These are phyloP conservation scores for Leccinellum rugosiceps DNA, from an alignment of 768 basidiomycete species.

Conservation along the genomic window DNA sequence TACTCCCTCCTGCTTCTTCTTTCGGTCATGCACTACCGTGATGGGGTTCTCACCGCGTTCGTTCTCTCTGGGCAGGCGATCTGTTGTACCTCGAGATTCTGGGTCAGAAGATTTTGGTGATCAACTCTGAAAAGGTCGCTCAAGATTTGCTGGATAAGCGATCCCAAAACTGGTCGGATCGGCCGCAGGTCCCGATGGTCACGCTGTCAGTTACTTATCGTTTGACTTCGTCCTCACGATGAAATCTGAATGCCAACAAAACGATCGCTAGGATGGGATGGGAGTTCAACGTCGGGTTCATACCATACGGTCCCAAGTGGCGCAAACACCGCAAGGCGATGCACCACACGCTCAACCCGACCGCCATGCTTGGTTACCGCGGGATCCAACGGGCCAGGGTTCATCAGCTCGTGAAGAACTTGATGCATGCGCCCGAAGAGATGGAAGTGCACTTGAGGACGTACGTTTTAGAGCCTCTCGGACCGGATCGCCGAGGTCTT, in stretches of 20 bases:
- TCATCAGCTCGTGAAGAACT: constrained; percentile 28
- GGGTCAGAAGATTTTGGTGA: constrained; percentile 18
- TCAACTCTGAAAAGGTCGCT: constrained; percentile 24
- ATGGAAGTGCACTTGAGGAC: constrained; percentile 24
- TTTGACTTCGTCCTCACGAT: not conserved
- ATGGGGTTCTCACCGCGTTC: not conserved
- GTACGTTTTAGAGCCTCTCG: constrained; percentile 2
- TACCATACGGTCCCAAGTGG: constrained; percentile 38
- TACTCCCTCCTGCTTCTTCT: not conserved
- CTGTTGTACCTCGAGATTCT: constrained; percentile 28
- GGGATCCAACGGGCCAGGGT: constrained; percentile 32
- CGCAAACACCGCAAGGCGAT: constrained; percentile 35
- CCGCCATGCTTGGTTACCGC: constrained; percentile 27
- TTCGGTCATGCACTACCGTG: too few relatives aligned
- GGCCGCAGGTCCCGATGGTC: constrained; percentile 24
- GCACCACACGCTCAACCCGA: constrained; percentile 36
- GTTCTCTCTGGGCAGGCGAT: constrained; percentile 15
- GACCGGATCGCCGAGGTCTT: not conserved
- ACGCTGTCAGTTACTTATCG: constrained; percentile 11
- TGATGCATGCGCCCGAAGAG: constrained; percentile 28
- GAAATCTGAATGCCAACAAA: not conserved
- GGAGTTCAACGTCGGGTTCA: constrained; percentile 36
- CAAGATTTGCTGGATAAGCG: constrained; percentile 30
- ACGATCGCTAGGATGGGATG: constrained; percentile 32
- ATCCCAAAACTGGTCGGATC: constrained; percentile 27